phyloP scores from a whole-genome alignment of 306 rosid genomes.

The Delonix regia region DNA sequence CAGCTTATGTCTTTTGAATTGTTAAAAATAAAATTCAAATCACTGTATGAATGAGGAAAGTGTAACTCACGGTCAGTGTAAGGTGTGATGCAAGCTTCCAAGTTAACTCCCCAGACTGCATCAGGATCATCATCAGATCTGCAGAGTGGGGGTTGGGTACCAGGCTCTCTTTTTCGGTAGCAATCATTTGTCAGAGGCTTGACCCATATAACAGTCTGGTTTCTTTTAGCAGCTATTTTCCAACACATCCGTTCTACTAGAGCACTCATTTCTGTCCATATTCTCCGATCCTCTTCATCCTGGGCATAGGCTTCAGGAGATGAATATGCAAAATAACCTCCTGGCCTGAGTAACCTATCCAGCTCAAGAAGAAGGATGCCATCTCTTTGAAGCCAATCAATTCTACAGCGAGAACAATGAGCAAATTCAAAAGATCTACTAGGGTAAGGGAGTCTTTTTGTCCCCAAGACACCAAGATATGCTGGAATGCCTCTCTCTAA shows the following conservation, averaged over 20 bases:
- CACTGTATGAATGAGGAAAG: slow-evolving; percentile 26
- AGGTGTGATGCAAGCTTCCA: slow-evolving; percentile 86
- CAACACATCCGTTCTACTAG: slow-evolving; percentile 85
- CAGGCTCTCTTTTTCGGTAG: slow-evolving; percentile 68
- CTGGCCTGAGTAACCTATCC: slow-evolving; percentile 90
- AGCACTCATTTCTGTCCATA: slow-evolving; percentile 87
- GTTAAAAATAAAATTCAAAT: slow-evolving; percentile 3
- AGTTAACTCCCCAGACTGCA: slow-evolving; percentile 78
- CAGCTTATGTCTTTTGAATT: not conserved
- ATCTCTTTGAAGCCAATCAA: slow-evolving; percentile 95
- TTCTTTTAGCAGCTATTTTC: slow-evolving; percentile 79
- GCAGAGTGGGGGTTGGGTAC: slow-evolving; percentile 82
- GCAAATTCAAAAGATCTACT: slow-evolving; percentile 97
- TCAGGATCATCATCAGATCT: slow-evolving; percentile 78
- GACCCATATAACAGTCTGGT: slow-evolving; percentile 95
- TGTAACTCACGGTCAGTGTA: slow-evolving; percentile 76
- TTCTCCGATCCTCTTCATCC: slow-evolving; percentile 86
- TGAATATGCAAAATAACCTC: slow-evolving; percentile 94
- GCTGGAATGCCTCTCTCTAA: slow-evolving; percentile 95
- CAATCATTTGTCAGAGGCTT: slow-evolving; percentile 94
- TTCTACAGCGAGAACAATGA: slow-evolving; percentile 94
- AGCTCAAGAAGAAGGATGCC: slow-evolving; percentile 95
- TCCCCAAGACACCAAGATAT: slow-evolving; percentile 93
- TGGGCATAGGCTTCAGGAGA: slow-evolving; percentile 98
- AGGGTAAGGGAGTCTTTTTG: slow-evolving; percentile 90